Evolutionary conservation across 1,284 basidiomycete genomes (phyloP).

Genomic region (Ceratobasidium sp.): DNA sequence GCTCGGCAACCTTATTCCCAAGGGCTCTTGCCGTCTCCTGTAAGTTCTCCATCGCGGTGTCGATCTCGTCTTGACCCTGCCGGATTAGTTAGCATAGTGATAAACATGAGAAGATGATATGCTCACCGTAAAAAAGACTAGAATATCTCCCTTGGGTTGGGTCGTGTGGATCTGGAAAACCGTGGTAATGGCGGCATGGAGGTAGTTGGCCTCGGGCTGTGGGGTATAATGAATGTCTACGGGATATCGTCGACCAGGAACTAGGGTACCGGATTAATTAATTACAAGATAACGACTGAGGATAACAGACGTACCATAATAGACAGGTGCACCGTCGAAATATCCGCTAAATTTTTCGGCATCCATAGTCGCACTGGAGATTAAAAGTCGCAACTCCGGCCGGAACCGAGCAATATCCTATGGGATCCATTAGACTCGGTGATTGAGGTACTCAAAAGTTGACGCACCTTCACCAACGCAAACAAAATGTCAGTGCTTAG

Average conservation of each 20-base stretch:
- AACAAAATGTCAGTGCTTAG: conserved; percentile 97
- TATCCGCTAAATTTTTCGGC: conserved; percentile 97
- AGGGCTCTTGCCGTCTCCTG: conserved; percentile 95
- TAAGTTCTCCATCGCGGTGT: conserved; percentile 95
- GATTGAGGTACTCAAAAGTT: conserved; percentile 48
- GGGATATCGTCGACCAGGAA: conserved; percentile 96
- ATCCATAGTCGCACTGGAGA: conserved; percentile 97
- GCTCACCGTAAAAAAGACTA: conserved; percentile 93
- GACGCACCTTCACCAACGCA: conserved; percentile 93
- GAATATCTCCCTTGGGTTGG: conserved; percentile 97
- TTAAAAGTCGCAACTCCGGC: conserved; percentile 90
- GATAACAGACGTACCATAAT: conserved; percentile 75
- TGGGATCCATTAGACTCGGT: conserved; percentile 69
- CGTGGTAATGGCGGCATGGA: conserved; percentile 98
- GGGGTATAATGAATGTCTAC: conserved; percentile 99
- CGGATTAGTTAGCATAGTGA: not conserved
- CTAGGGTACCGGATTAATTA: conserved; percentile 60
- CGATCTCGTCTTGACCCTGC: conserved; percentile 98
- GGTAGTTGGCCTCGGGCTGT: conserved; percentile 97
- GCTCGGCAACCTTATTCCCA: conserved; percentile 95
- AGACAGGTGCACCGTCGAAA: conserved; percentile 94
- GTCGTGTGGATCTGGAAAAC: conserved; percentile 99
- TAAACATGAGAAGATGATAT: conserved; percentile 38
- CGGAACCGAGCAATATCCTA: conserved; percentile 97
- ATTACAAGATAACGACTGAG: not conserved